phyloP scores from a whole-genome alignment of 371 early-diverging fungal species.

The Rhizomucor miehei region DNA sequence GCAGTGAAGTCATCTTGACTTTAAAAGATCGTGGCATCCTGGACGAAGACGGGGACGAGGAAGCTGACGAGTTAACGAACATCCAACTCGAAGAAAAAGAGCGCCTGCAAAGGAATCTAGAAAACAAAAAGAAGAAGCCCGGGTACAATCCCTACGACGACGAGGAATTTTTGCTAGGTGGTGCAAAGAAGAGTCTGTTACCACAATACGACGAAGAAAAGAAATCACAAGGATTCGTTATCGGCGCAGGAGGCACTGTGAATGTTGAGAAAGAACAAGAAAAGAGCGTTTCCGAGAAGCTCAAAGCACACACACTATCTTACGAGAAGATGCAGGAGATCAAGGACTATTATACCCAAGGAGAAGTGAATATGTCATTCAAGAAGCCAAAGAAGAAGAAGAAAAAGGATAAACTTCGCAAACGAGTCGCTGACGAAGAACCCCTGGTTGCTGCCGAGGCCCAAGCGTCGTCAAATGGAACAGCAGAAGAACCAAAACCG shows the following conservation, averaged over 20 bases:
- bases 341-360: constrained; percentile 83
- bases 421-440: constrained; percentile 38
- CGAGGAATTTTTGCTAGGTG: constrained; percentile 61
- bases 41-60: constrained; percentile 67
- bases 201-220: constrained; percentile 84
- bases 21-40: constrained; percentile 81
- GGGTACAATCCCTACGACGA: constrained; percentile 81
- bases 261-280: constrained; percentile 18
- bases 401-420: constrained; percentile 50
- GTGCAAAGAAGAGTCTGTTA: constrained; percentile 56
- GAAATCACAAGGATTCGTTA: constrained; percentile 45
- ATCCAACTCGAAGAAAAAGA: constrained; percentile 71
- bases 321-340: constrained; percentile 64
- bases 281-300: constrained; percentile 52
- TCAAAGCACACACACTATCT: constrained; percentile 61
- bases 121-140: constrained; percentile 73
- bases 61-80: constrained; percentile 73
- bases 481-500: constrained; percentile 22
- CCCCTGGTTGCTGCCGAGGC: constrained; percentile 21
- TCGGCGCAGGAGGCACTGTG: constrained; percentile 33
- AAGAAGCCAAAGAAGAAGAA: constrained; percentile 75
- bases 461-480: constrained; percentile 16
- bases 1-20: constrained; percentile 80
- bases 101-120: constrained; percentile 64
- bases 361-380: constrained; percentile 75